Percentiles rank a stretch among this genome's conserved stretches.
Evolutionary conservation across 2,329 filamentous ascomycete genomes (phyloP).

Genomic region (Fusarium sp.): DNA sequence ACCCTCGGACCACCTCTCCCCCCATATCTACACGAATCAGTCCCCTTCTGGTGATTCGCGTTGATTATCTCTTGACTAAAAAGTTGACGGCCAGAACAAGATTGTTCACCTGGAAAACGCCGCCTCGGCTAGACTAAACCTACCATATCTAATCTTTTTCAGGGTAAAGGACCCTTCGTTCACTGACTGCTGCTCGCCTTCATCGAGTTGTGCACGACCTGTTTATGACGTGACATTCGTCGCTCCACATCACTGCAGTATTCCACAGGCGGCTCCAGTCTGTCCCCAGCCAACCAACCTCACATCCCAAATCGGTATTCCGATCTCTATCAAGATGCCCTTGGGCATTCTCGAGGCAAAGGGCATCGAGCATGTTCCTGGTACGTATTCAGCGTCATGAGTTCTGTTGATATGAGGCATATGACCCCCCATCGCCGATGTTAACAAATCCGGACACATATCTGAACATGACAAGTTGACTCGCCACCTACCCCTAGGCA

Average conservation of each 20-base stretch:
- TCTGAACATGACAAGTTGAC: constrained; percentile 30
- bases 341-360: constrained; percentile 79
- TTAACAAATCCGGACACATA: neutral
- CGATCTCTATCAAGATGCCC: constrained; percentile 50
- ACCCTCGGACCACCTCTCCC: constrained; percentile 28
- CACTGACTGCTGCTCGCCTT: neutral
- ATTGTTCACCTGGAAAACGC: constrained; percentile 23
- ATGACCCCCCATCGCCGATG: constrained; percentile 1
- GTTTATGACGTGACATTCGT: constrained; percentile 13
- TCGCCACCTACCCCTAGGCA: constrained; percentile 58
- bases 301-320: constrained; percentile 13
- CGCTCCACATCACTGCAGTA: constrained; percentile 23
- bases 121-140: neutral
- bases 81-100: constrained; percentile 9
- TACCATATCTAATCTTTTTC: neutral
- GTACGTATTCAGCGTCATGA: constrained; percentile 58
- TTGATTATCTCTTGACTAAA: constrained; percentile 9
- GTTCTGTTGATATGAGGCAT: constrained; percentile 2
- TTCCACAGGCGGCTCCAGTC: constrained; percentile 4
- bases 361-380: constrained; percentile 77
- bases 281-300: constrained; percentile 4
- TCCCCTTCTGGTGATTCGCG: constrained; percentile 16
- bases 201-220: constrained; percentile 2
- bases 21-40: constrained; percentile 29
- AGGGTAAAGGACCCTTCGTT: neutral